Base-by-base conservation (phyloP, 2,329 filamentous ascomycete genomes). In the Daldinia eschscholtzii region DNA sequence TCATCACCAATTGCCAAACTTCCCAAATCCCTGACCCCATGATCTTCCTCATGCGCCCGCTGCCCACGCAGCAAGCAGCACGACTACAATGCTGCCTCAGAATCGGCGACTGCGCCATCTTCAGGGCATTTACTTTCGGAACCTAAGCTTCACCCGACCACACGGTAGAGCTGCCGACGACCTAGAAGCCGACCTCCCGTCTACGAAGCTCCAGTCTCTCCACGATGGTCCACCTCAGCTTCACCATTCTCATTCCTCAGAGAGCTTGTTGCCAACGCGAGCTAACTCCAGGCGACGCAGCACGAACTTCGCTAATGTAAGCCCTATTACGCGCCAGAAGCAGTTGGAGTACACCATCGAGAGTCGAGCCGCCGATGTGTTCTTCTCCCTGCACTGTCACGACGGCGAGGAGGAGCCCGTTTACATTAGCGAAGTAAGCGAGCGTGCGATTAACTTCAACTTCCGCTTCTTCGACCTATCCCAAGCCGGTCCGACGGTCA, bases 21-120 rank as follows among this genome's bases (percentile, higher is more conserved):
- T 18, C 28, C 23, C 30, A 44, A 59, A n/a, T 61, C 42, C 57
- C 67, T 28, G 7, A 69, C 33, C 65, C 41, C 62, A 73, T 70
- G 70, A 73, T 13, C 66, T 62, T 68, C 66, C 70, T 58, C 64
- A 55, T 70, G 73, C 65, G 73, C 71, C 69, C 64, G 75, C 75
- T 75, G 74, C 74, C 74, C 70, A 72, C 71, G 76, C 72, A 76
- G 75, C 57, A 58, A 57, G 56, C 74, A 76, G 70, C 69, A 71
- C 65, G 64, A 70, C 44, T 42, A 76, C 66, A 26, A 77, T 91
- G 70, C 81, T 89, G 33, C 83, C 88, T 18, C 87, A 96, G 86
- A 98, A 97, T 79, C 92, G 94, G 79, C 94, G 92, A 79, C 85
- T 98, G 60, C 90, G 95, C 61, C 94, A 98, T 83, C 87, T 98